phyloP scores from a whole-genome alignment of 1,284 basidiomycete species.

The Phaffia rhodozyma region DNA sequence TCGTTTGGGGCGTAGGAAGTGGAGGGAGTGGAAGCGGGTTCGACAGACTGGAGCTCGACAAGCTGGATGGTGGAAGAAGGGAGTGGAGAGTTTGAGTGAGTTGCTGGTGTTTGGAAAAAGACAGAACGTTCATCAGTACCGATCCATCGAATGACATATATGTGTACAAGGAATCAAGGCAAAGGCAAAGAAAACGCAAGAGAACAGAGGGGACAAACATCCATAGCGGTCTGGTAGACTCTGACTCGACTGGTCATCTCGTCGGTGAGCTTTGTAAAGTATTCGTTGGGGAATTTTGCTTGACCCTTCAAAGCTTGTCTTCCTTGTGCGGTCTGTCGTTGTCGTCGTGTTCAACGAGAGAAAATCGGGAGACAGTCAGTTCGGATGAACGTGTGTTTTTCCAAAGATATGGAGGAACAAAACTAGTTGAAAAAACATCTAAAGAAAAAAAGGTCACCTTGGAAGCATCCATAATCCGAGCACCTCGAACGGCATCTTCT shows the following conservation, averaged over 20 bases:
- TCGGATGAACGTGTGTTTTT: neutral
- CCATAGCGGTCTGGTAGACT: constrained; percentile 1
- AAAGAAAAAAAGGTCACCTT: constrained; percentile 1
- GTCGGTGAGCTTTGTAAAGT: constrained; percentile 9
- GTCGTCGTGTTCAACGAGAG: neutral
- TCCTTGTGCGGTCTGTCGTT: constrained; percentile 8
- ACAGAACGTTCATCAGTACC: too few relatives aligned
- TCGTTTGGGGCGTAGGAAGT: constrained; percentile 1
- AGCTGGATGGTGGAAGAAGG: constrained; percentile 1
- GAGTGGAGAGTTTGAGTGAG: constrained; percentile 6
- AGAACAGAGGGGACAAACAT: constrained; percentile 1
- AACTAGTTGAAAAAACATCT: neutral
- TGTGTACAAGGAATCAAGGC: neutral
- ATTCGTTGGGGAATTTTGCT: constrained; percentile 17
- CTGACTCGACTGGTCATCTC: constrained; percentile 5
- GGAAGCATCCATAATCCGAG: constrained; percentile 15
- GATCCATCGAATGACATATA: neutral
- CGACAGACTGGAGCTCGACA: neutral
- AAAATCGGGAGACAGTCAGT: neutral
- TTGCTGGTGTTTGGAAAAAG: neutral
- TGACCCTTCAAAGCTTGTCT: constrained; percentile 14
- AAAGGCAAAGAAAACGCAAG: neutral
- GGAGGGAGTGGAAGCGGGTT: neutral
- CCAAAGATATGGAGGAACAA: neutral
- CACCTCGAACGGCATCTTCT: constrained; percentile 16